Percentiles rank a stretch among this genome's conserved stretches.
phyloP scores from a whole-genome alignment of 441 rosid species.

The Gossypium gossypioides region DNA sequence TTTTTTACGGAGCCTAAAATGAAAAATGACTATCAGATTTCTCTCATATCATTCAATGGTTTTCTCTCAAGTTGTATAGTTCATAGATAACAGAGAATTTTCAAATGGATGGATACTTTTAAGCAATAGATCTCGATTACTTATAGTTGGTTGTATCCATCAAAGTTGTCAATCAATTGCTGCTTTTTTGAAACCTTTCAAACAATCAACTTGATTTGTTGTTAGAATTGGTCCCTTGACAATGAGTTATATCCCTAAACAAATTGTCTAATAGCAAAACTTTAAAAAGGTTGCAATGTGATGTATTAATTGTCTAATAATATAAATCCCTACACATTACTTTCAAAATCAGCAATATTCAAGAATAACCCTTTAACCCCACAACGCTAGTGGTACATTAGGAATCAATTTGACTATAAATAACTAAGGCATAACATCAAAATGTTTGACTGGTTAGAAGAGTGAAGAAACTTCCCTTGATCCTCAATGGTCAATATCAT shows the following conservation, averaged over 20 bases:
- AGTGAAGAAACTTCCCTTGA: too few relatives aligned
- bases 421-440: too few relatives aligned
- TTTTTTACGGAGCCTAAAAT: not conserved
- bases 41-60: not conserved
- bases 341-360: not conserved
- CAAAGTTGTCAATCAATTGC: not conserved
- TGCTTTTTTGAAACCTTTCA: not conserved
- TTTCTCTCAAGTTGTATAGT: not conserved
- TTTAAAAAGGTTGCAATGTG: too few relatives aligned
- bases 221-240: not conserved
- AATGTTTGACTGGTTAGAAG: too few relatives aligned
- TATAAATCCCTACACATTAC: not conserved
- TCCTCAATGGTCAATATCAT: too few relatives aligned
- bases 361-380: not conserved
- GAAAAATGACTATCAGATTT: not conserved
- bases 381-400: not conserved
- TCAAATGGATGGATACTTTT: not conserved
- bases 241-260: not conserved
- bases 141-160: not conserved
- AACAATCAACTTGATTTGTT: not conserved
- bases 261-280: too few relatives aligned
- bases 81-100: not conserved
- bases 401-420: too few relatives aligned
- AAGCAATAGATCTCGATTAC: not conserved
- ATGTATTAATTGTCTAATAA: not conserved